A percentile compares a stretch with the other conserved stretches of the same genome.
These are phyloP conservation scores for Umbelopsis isabellina DNA, from an alignment of 192 early-diverging fungal genomes.

Conservation along the genomic window DNA sequence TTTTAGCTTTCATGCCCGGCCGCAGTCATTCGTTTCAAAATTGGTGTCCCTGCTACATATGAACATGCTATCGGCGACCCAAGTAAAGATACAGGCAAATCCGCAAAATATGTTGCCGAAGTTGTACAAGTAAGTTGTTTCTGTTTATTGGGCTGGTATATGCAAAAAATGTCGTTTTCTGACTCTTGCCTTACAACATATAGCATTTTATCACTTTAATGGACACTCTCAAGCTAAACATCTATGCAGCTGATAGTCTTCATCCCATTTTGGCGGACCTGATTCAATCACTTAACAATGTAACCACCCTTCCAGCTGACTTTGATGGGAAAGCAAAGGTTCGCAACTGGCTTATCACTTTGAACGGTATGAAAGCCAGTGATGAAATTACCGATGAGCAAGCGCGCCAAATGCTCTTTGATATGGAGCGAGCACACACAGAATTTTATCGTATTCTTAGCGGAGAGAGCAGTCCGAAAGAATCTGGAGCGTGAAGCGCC, in stretches of 20 bases:
- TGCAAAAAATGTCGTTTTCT: neutral
- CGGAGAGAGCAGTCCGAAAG: slow-evolving; percentile 27
- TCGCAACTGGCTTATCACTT: slow-evolving; percentile 83
- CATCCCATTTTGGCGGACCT: slow-evolving; percentile 88
- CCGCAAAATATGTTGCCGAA: slow-evolving; percentile 84
- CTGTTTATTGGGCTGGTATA: neutral
- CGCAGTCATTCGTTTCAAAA: slow-evolving; percentile 83
- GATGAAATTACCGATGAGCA: slow-evolving; percentile 86
- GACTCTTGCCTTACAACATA: slow-evolving; percentile 9
- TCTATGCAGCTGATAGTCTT: slow-evolving; percentile 86
- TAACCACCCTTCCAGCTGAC: slow-evolving; percentile 72
- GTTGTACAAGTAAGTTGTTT: slow-evolving; percentile 54
- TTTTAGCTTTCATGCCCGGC: slow-evolving; percentile 81
- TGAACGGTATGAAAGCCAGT: slow-evolving; percentile 93
- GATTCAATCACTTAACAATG: slow-evolving; percentile 86
- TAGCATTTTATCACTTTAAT: slow-evolving; percentile 91
- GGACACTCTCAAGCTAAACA: slow-evolving; percentile 85
- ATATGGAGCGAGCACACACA: slow-evolving; percentile 76
- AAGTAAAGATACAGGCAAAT: slow-evolving; percentile 51
- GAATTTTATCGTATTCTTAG: slow-evolving; percentile 61
- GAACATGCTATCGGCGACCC: slow-evolving; percentile 77
- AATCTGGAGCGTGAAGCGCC: neutral
- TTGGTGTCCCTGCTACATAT: slow-evolving; percentile 95
- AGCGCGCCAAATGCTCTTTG: slow-evolving; percentile 89
- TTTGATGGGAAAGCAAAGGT: slow-evolving; percentile 85